These are phyloP conservation scores for Coemansia sp. DNA, from an alignment of 371 early-diverging fungal genomes.

Conservation along the genomic window DNA sequence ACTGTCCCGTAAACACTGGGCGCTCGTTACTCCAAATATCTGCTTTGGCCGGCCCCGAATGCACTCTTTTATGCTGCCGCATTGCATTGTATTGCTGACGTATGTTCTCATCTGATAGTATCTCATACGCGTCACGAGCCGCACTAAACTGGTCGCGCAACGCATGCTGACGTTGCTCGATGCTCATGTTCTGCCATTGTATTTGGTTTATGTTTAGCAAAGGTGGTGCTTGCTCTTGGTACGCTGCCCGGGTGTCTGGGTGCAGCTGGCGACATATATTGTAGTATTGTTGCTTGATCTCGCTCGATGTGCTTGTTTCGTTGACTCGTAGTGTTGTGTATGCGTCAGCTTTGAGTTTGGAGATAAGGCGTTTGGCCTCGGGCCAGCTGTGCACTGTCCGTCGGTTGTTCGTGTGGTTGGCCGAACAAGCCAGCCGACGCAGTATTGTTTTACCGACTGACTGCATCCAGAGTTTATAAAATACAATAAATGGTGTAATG, in stretches of 20 bases:
- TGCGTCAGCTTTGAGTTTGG: conserved; percentile 17
- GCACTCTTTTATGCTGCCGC: neutral
- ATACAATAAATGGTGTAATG: neutral
- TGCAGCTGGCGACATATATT: conserved; percentile 38
- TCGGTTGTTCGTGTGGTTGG: neutral
- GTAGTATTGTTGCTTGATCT: conserved; percentile 40
- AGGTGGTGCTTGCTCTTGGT: neutral
- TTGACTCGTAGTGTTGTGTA: conserved; percentile 25
- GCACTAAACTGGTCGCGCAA: conserved; percentile 23
- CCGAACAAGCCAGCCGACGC: neutral
- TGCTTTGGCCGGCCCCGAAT: neutral
- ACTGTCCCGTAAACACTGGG: conserved; percentile 1
- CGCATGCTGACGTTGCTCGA: conserved; percentile 2
- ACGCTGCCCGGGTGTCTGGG: conserved; percentile 16
- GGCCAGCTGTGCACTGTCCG: conserved; percentile 7
- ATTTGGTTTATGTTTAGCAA: conserved; percentile 1
- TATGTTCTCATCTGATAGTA: conserved; percentile 14
- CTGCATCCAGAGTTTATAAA: neutral
- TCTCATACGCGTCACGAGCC: conserved; percentile 27
- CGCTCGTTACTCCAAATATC: conserved; percentile 37
- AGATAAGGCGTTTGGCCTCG: conserved; percentile 10
- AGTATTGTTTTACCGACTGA: neutral
- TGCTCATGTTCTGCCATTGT: conserved; percentile 12
- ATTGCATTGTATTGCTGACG: conserved; percentile 14
- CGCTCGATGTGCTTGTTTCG: conserved; percentile 4